Evolutionary conservation across 23 red algal species (phyloP).

Genomic region (Agarophyton chilense): DNA sequence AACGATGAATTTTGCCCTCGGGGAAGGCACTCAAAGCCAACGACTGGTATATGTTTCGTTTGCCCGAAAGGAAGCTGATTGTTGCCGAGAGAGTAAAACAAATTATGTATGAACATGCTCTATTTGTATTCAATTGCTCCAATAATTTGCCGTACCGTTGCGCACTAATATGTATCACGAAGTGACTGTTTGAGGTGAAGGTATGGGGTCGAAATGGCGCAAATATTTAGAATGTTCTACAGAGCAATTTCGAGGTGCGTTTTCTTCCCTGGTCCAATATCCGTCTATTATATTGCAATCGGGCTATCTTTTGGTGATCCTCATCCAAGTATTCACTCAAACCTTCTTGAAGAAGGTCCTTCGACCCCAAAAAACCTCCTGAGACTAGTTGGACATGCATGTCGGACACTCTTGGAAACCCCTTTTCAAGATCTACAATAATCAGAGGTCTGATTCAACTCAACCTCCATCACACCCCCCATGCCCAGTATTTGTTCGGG

Average conservation of each 20-base stretch:
- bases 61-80: slow-evolving; percentile 87
- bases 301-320: slow-evolving; percentile 95
- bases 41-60: slow-evolving; percentile 66
- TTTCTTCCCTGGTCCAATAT: slow-evolving; percentile 66
- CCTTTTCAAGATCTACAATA: slow-evolving; percentile 73
- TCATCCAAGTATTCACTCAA: slow-evolving; percentile 97
- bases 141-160: slow-evolving; percentile 96
- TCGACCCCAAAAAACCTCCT: slow-evolving; percentile 68
- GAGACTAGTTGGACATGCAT: slow-evolving; percentile 74
- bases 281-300: slow-evolving; percentile 77
- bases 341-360: slow-evolving; percentile 86
- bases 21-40: slow-evolving; percentile 84
- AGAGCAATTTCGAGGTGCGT: slow-evolving; percentile 97
- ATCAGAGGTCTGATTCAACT: slow-evolving; percentile 93
- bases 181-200: slow-evolving; percentile 96
- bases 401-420: slow-evolving; percentile 50
- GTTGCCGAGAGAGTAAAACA: slow-evolving; percentile 86
- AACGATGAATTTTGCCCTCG: slow-evolving; percentile 94
- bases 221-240: slow-evolving; percentile 86
- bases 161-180: slow-evolving; percentile 98
- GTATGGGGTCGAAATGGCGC: slow-evolving; percentile 92
- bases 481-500: slow-evolving; percentile 59
- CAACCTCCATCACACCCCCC: slow-evolving; percentile 89
- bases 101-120: slow-evolving; percentile 79
- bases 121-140: slow-evolving; percentile 96